These are phyloP conservation scores for Linum lewisii DNA, from an alignment of 345 rosid genomes.

Conservation along the genomic window DNA sequence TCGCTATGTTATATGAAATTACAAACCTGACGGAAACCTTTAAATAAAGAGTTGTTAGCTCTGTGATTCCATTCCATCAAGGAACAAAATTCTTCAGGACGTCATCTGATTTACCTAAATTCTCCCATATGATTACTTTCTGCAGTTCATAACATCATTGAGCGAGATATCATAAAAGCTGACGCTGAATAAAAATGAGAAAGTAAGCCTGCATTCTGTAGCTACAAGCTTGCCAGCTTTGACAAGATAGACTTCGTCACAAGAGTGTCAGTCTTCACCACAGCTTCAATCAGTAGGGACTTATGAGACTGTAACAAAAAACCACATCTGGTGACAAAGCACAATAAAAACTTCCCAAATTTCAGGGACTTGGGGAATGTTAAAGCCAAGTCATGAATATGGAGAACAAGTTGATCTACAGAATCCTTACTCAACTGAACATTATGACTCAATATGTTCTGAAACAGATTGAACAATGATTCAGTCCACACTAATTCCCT, in stretches of 20 bases:
- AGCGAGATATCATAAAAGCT: not conserved
- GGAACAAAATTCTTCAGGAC: too few species aligned
- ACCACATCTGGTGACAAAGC: constrained; percentile 43
- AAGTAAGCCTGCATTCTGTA: not conserved
- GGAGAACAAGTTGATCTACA: constrained; percentile 40
- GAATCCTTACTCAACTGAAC: constrained; percentile 51
- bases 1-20: not conserved
- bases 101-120: too few species aligned
- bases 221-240: constrained; percentile 47
- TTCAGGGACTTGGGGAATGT: constrained; percentile 47
- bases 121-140: too few species aligned
- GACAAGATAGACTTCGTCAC: constrained; percentile 55
- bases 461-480: constrained; percentile 46
- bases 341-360: constrained; percentile 62
- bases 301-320: constrained; percentile 37
- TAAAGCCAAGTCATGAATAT: constrained; percentile 26
- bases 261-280: constrained; percentile 46
- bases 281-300: constrained; percentile 40
- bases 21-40: not conserved
- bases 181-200: not conserved
- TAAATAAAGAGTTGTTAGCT: not conserved
- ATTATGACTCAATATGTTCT: constrained; percentile 44
- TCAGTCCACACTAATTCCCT: constrained; percentile 62
- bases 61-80: not conserved
- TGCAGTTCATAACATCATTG: not conserved